A percentile compares a stretch with the other conserved stretches of the same genome.
Conservation (phyloP, 257 asterid genomes). For the Solanum medicagineum region DNA sequence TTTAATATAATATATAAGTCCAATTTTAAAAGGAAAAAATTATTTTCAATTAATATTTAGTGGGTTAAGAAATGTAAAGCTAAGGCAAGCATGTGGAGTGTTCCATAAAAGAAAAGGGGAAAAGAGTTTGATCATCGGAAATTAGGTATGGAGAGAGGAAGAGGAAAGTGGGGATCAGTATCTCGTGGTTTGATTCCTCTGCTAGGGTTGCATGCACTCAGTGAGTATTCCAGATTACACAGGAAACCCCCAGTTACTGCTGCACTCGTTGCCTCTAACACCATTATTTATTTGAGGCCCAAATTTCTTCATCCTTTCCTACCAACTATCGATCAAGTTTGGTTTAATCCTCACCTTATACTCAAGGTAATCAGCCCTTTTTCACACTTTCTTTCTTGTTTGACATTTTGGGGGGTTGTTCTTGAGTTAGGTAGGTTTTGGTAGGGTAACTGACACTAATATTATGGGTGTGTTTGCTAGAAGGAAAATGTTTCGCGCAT, state of each 20-base stretch:
- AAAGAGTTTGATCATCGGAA: background rate
- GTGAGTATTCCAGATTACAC: conserved; percentile 51
- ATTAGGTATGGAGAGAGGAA: conserved; percentile 32
- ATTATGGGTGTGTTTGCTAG: background rate
- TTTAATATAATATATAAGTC: too few relatives aligned
- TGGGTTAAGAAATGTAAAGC: too few relatives aligned
- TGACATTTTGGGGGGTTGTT: background rate
- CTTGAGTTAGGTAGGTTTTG: background rate
- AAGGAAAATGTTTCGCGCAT: background rate
- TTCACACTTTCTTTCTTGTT: background rate
- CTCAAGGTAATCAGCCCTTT: conserved; percentile 38
- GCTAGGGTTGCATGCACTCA: conserved; percentile 53
- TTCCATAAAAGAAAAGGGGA: background rate
- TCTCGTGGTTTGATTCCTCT: conserved; percentile 53
- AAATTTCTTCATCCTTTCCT: conserved; percentile 27
- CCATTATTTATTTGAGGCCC: conserved; percentile 68
- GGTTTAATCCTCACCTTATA: conserved; percentile 80
- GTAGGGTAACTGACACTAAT: background rate
- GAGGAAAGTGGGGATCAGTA: conserved; percentile 21
- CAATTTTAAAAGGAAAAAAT: too few relatives aligned
- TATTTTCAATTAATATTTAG: too few relatives aligned
- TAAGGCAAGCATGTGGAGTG: background rate
- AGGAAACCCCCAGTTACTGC: conserved; percentile 90
- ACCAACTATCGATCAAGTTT: conserved; percentile 65
- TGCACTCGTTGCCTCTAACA: conserved; percentile 60